These are phyloP conservation scores for Coniochaeta sp. DNA, from an alignment of 2,329 filamentous ascomycete genomes.

Conservation along the genomic window DNA sequence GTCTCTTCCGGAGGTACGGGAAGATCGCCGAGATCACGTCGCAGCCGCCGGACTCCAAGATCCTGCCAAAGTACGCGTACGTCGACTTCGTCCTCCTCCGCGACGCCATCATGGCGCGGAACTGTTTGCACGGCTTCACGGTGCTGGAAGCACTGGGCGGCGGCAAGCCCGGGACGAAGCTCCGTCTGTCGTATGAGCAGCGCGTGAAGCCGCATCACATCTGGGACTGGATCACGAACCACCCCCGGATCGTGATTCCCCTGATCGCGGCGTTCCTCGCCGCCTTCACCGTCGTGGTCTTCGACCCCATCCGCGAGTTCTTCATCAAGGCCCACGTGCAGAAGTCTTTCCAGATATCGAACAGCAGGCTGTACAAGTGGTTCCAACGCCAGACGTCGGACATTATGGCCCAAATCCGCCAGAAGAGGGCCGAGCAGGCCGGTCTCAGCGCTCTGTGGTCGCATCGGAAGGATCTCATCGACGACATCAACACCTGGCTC, in stretches of 20 bases:
- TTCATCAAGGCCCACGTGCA: conserved; percentile 88
- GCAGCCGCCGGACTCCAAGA: conserved; percentile 80
- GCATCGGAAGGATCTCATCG: conserved; percentile 74
- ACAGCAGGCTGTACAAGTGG: conserved; percentile 73
- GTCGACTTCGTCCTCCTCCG: conserved; percentile 68
- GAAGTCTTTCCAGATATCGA: conserved; percentile 63
- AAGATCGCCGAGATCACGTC: conserved; percentile 80
- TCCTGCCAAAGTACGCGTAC: conserved; percentile 70
- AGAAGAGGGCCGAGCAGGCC: conserved; percentile 53
- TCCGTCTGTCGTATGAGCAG: conserved; percentile 79
- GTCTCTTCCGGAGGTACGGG: conserved; percentile 81
- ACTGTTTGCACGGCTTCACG: conserved; percentile 82
- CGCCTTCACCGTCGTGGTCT: conserved; percentile 76
- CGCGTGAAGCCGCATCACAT: conserved; percentile 71
- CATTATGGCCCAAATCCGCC: conserved; percentile 48
- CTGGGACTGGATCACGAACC: conserved; percentile 78
- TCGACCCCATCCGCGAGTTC: conserved; percentile 90
- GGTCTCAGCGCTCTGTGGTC: conserved; percentile 80
- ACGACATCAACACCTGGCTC: conserved; percentile 77
- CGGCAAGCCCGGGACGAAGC: conserved; percentile 65
- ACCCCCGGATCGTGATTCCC: conserved; percentile 84
- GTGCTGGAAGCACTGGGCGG: conserved; percentile 64
- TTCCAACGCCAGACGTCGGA: conserved; percentile 66
- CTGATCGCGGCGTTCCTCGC: conserved; percentile 73
- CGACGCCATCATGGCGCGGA: conserved; percentile 80